phyloP scores from a whole-genome alignment of 1,139 yeast species.

The Maudiozyma humilis region DNA sequence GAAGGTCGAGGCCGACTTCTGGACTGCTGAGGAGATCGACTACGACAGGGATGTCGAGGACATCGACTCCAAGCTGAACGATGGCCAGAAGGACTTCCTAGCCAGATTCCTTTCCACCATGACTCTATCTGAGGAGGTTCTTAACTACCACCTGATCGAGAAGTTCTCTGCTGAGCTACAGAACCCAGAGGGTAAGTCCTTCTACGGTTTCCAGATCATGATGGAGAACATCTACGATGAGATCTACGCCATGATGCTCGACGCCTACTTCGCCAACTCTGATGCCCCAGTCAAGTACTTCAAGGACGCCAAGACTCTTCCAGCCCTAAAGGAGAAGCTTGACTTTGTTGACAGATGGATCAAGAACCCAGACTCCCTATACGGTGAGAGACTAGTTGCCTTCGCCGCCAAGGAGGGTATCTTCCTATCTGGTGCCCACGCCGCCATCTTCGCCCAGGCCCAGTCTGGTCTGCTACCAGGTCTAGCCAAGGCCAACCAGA shows the following conservation, averaged over 20 bases:
- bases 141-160: slow-evolving; percentile 93
- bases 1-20: slow-evolving; percentile 97
- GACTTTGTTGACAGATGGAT: slow-evolving; percentile 99
- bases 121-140: slow-evolving; percentile 97
- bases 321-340: slow-evolving; percentile 91
- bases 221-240: slow-evolving; percentile 99
- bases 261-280: slow-evolving; percentile 81
- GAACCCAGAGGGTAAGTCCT: slow-evolving; percentile 95
- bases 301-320: slow-evolving; percentile 90
- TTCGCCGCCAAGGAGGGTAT: slow-evolving; percentile 99
- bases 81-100: slow-evolving; percentile 83
- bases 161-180: slow-evolving; percentile 96
- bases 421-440: slow-evolving; percentile 95
- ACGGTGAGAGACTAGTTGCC: slow-evolving; percentile 92
- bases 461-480: slow-evolving; percentile 99
- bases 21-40: slow-evolving; percentile 99
- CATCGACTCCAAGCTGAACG: slow-evolving; percentile 79
- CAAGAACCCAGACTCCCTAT: slow-evolving; percentile 73
- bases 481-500: slow-evolving; percentile 89
- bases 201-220: slow-evolving; percentile 98
- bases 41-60: slow-evolving; percentile 82
- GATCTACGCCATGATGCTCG: slow-evolving; percentile 89
- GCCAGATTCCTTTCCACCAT: slow-evolving; percentile 94
- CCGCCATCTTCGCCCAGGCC: slow-evolving; percentile 96
- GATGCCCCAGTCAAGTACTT: slow-evolving; percentile 79